These are phyloP conservation scores for Neohortaea acidophila DNA, from an alignment of 495 filamentous ascomycete species.

Conservation along the genomic window DNA sequence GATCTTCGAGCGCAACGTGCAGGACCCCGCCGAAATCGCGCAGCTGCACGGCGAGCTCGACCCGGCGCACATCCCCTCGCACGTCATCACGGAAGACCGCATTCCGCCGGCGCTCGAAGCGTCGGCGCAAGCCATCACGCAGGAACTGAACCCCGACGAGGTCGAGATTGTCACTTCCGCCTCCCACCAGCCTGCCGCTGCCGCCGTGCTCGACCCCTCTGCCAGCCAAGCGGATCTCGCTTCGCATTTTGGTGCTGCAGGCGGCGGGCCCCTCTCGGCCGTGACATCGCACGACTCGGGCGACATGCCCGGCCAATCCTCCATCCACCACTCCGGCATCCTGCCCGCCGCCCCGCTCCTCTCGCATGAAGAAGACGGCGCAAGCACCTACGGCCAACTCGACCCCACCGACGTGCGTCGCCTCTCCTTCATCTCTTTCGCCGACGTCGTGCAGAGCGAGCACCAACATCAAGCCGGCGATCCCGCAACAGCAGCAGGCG, in stretches of 20 bases:
- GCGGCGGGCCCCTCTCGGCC: constrained; percentile 29
- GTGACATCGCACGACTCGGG: constrained; percentile 30
- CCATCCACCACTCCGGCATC: constrained; percentile 31
- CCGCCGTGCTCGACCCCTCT: constrained; percentile 31
- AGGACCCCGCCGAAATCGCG: constrained; percentile 43
- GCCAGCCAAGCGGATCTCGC: constrained; percentile 16
- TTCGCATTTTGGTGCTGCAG: too few species aligned
- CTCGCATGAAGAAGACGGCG: constrained; percentile 37
- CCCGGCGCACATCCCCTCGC: constrained; percentile 58
- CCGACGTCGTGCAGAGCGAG: constrained; percentile 84
- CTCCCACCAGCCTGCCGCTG: constrained; percentile 61
- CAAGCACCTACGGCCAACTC: constrained; percentile 54
- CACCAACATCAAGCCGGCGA: constrained; percentile 33
- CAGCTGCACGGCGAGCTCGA: constrained; percentile 44
- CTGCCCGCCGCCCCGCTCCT: constrained; percentile 18
- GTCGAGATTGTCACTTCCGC: constrained; percentile 81
- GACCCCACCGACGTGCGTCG: constrained; percentile 66
- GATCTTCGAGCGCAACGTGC: constrained; percentile 89
- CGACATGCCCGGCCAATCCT: constrained; percentile 33
- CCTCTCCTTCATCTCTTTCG: constrained; percentile 84
- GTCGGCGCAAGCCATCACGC: constrained; percentile 72
- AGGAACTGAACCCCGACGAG: constrained; percentile 55
- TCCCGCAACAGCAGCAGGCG: constrained; percentile 28
- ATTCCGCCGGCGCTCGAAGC: constrained; percentile 85
- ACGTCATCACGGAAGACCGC: constrained; percentile 82